These are phyloP conservation scores for Verticillium longisporum DNA, from an alignment of 2,329 filamentous ascomycete species.

Conservation along the genomic window DNA sequence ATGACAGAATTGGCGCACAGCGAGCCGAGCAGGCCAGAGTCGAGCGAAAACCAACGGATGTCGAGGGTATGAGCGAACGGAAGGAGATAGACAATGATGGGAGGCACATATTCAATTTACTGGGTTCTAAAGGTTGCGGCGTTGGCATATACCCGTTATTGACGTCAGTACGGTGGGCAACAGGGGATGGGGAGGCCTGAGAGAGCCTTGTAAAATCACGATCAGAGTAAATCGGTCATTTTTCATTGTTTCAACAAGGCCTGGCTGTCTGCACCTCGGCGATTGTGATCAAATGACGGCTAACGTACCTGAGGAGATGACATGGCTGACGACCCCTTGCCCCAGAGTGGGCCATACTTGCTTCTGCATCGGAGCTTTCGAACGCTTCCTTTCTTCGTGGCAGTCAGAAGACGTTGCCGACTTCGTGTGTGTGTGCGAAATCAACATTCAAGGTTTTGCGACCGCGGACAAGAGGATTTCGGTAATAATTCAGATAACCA, in stretches of 20 bases:
- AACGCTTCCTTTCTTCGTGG: too few relatives aligned
- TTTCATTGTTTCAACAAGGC: background rate
- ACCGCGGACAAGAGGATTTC: too few relatives aligned
- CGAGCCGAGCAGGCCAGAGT: conserved; percentile 16
- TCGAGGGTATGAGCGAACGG: background rate
- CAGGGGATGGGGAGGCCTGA: background rate
- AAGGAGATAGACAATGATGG: background rate
- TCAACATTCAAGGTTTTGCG: too few relatives aligned
- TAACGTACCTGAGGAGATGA: background rate
- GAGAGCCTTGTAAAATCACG: background rate
- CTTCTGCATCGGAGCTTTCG: background rate
- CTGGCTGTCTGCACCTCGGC: background rate
- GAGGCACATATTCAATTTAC: background rate
- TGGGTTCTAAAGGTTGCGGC: background rate
- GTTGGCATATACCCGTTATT: background rate
- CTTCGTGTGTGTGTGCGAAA: too few relatives aligned
- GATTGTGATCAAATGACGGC: background rate
- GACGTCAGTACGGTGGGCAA: background rate
- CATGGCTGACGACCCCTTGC: background rate
- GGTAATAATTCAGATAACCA: too few relatives aligned
- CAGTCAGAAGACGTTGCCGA: too few relatives aligned
- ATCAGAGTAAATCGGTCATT: background rate
- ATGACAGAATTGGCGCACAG: conserved; percentile 41
- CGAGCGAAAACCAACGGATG: background rate
- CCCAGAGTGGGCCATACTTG: background rate